Evolutionary conservation across 2,329 filamentous ascomycete genomes (phyloP), one percentile per base, ranked within the genome.

Genomic region (Botrytis sinoallii): DNA sequence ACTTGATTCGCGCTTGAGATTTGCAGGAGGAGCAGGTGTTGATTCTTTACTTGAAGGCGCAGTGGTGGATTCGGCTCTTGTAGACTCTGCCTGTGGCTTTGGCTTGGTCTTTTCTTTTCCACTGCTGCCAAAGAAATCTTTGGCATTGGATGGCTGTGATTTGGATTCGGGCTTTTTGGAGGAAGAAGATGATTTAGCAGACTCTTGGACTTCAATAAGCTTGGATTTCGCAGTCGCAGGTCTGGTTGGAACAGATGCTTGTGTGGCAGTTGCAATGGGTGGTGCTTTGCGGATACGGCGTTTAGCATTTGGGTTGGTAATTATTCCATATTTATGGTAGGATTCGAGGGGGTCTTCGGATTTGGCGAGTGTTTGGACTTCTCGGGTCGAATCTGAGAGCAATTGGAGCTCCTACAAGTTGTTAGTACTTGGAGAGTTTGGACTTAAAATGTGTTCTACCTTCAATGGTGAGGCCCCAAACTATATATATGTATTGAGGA

Each of bases 401-500:
- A 91, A 82, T 78, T 93, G 89, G 29, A 96, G 83, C 79, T 95
- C 87, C 81, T 84, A 66, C 4, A 35, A 32, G 29, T 18, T 64
- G 38, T 73, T 46, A 65, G 63, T 48, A 75, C n/a, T 74, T 63
- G 2, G 25, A 55, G 29, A 42, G 61, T 3, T 52, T 32, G 29
- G n/a, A 16, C 29, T 9, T 7, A 32, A 35, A 29, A 16, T 7
- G 7, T 42, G 48, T 77, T 76, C 70, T 83, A 89, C 91, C 82
- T 91, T 91, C 25, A 94, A 85, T 1, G 90, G 55, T 89, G 87
- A 1, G 92, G 87, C 60, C 93, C 90, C 29, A 98, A 81, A 79
- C 94, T 97, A 84, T 98, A 98, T 61, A 98, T 84, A 78, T 98
- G 94, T 74, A 97, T 91, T 0, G 93, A 92, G 0, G 86, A 87